These are phyloP conservation scores for Stentor coeruleus DNA, from an alignment of 73 alveolate genomes.

Conservation along the genomic window DNA sequence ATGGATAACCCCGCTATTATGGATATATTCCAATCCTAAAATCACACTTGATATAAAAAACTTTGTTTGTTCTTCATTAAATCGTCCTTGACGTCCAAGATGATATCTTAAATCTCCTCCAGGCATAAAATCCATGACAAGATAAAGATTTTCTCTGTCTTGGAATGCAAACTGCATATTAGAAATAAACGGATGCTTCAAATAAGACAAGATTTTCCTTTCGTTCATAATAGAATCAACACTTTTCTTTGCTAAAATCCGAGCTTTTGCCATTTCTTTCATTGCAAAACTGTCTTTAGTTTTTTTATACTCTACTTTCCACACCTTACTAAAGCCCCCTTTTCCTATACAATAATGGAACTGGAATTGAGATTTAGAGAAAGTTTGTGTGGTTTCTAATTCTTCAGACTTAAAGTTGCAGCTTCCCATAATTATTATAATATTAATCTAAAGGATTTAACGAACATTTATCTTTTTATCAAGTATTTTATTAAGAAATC, in stretches of 20 bases:
- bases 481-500: too few species aligned
- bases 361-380: conserved; percentile 35
- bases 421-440: too few species aligned
- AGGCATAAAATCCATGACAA: conserved; percentile 73
- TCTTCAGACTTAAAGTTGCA: too few species aligned
- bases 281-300: conserved; percentile 52
- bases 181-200: conserved; percentile 73
- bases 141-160: conserved; percentile 77
- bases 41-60: conserved; percentile 76
- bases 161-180: conserved; percentile 86
- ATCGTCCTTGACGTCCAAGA: conserved; percentile 52
- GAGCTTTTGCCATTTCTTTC: conserved; percentile 68
- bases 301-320: conserved; percentile 61
- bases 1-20: conserved; percentile 69
- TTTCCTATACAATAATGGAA: conserved; percentile 37
- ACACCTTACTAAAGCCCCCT: conserved; percentile 55
- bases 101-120: conserved; percentile 94
- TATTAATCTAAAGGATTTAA: too few species aligned
- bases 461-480: too few species aligned
- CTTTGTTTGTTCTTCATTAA: conserved; percentile 72
- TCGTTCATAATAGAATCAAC: conserved; percentile 72
- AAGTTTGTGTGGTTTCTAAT: too few species aligned
- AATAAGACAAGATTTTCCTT: conserved; percentile 55
- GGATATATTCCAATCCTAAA: conserved; percentile 74
- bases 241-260: conserved; percentile 54